phyloP scores from a whole-genome alignment of 2,329 filamentous ascomycete genomes.

The Cladosporium sp. region DNA sequence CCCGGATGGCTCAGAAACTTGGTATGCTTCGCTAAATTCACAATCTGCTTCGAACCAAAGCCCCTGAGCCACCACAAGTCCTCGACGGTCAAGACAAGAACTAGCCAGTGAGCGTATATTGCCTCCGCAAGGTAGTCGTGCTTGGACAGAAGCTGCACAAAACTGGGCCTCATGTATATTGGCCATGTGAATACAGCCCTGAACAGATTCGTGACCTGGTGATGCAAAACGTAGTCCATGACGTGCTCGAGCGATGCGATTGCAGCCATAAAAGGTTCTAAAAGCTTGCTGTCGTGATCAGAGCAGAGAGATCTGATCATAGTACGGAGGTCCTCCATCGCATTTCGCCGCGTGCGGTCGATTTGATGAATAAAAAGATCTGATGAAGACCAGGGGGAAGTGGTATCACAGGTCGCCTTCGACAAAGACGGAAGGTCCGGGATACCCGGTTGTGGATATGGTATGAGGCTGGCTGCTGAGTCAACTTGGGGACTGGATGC shows the following conservation, averaged over 20 bases:
- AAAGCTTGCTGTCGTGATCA: neutral
- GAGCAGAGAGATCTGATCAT: neutral
- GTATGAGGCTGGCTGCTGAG: neutral
- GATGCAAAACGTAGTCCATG: neutral
- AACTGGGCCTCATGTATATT: neutral
- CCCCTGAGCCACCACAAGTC: slow-evolving; percentile 10
- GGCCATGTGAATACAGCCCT: slow-evolving; percentile 13
- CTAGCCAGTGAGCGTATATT: slow-evolving; percentile 12
- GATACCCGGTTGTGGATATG: slow-evolving; percentile 2
- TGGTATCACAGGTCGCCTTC: neutral
- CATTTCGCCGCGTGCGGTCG: neutral
- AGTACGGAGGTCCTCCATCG: neutral
- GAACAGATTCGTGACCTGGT: slow-evolving; percentile 4
- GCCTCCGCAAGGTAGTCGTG: neutral
- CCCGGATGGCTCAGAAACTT: too few relatives aligned
- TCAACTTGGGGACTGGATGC: too few relatives aligned
- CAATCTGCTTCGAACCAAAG: slow-evolving; percentile 5
- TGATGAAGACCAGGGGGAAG: neutral
- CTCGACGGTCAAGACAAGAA: slow-evolving; percentile 2
- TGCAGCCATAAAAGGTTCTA: neutral
- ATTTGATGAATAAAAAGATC: neutral
- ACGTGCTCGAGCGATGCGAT: neutral
- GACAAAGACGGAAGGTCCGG: neutral
- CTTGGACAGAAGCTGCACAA: neutral
- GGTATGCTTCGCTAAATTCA: too few relatives aligned